These are phyloP conservation scores for Neurospora sp. DNA, from an alignment of 2,329 filamentous ascomycete genomes.

Conservation along the genomic window DNA sequence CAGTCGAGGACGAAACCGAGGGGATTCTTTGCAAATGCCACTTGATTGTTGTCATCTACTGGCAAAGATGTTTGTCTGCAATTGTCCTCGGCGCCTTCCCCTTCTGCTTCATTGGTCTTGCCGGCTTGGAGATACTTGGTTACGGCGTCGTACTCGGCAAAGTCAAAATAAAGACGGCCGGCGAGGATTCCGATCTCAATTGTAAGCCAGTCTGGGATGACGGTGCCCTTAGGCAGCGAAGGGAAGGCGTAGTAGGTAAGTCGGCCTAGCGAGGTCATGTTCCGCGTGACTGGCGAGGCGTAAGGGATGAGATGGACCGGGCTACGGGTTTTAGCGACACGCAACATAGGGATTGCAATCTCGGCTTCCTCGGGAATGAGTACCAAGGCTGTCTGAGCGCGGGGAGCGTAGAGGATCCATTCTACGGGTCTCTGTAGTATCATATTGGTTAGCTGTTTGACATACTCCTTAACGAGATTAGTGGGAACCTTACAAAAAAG, in stretches of 20 bases:
- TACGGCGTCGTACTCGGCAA: constrained; percentile 32
- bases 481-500: constrained; percentile 22
- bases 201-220: constrained; percentile 40
- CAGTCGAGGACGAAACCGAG: constrained; percentile 46
- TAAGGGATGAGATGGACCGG: constrained; percentile 48
- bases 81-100: not conserved
- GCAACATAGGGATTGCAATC: constrained; percentile 36
- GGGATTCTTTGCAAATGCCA: constrained; percentile 23
- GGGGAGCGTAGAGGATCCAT: constrained; percentile 51
- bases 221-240: constrained; percentile 27
- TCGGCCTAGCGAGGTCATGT: constrained; percentile 49
- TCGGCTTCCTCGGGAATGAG: constrained; percentile 57
- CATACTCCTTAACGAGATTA: constrained; percentile 11
- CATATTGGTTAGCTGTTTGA: constrained; percentile 4
- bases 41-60: not conserved
- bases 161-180: constrained; percentile 51
- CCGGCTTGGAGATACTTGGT: constrained; percentile 23
- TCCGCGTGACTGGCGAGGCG: constrained; percentile 47
- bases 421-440: constrained; percentile 38
- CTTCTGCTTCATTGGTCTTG: not conserved
- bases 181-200: constrained; percentile 51
- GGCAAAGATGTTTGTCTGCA: not conserved
- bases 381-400: constrained; percentile 39
- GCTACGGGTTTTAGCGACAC: constrained; percentile 16
- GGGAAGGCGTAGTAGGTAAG: constrained; percentile 46